These are phyloP conservation scores for Ustilago shanxiensis DNA, from an alignment of 1,284 basidiomycete species.

Conservation along the genomic window DNA sequence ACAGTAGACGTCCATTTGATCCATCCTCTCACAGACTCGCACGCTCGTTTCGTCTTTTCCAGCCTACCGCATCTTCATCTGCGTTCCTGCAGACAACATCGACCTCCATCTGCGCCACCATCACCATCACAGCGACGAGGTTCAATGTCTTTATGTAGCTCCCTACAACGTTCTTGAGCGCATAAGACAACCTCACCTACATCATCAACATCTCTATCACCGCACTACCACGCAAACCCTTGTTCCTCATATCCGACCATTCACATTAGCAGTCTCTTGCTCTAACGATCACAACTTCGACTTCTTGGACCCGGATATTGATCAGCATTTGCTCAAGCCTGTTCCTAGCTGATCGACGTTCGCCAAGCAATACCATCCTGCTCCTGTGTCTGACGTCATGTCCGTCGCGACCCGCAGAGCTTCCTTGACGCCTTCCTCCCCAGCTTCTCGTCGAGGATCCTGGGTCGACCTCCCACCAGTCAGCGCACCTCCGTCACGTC, in stretches of 20 bases:
- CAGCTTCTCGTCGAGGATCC: conserved; percentile 43
- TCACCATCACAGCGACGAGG: neutral
- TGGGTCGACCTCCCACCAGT: conserved; percentile 32
- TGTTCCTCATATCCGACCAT: neutral
- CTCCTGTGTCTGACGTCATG: conserved; percentile 24
- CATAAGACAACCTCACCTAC: neutral
- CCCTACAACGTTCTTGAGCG: neutral
- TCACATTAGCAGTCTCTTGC: neutral
- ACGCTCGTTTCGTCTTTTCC: neutral
- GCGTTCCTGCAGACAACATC: neutral
- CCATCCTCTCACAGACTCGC: neutral
- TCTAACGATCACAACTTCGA: neutral
- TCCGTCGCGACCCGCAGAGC: conserved; percentile 40
- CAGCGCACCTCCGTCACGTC: conserved; percentile 29
- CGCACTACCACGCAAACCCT: neutral
- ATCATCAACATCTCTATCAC: neutral
- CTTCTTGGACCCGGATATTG: neutral
- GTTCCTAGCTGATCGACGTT: neutral
- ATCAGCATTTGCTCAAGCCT: neutral
- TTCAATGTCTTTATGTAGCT: neutral
- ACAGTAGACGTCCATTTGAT: neutral
- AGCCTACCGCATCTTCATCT: neutral
- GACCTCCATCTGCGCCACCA: neutral
- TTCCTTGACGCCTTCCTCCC: conserved; percentile 43
- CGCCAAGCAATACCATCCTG: neutral